Evolutionary conservation across 345 rosid genomes (phyloP), one percentile per base, ranked within the genome.

Genomic region (Ceriops tagal): DNA sequence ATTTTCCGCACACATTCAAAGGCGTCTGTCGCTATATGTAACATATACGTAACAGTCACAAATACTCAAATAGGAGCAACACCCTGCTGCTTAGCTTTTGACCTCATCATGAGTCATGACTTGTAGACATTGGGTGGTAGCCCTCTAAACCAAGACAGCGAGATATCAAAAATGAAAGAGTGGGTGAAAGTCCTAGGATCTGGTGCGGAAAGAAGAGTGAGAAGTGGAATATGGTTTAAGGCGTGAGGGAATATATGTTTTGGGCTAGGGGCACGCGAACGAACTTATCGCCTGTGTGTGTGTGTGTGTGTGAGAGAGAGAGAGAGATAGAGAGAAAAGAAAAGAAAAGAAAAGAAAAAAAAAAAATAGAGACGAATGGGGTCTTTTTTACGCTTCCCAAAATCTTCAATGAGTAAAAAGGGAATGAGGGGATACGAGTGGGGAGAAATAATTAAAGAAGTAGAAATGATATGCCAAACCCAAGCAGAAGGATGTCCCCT

Each of bases 251-350:
- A 83, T 84, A 83, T 84, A 80, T 77, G 76, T 74, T 16, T 53
- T 73, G 68, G 71, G 77, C 75, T 66, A 58, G 78, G 71, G 86
- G 84, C 91, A 85, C 83, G 88, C 85, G 71, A 82, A 76, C 87
- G 72, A 82, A 76, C 85, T 79, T 82, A 77, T 64, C 76, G 77
- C 83, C 82, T 78, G 80, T 81, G 82, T 77, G 59, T 47, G 55
- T 28, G 80, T 81, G 82, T 77, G 59, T 47, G 55, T 28, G 69
- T 19, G 21, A 52, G 4, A 37, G 26, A 21, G 64, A 53, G 58
- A 27, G 22, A 35, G 5, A 62, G 27, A 46, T 57, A 49, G 43
- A 61, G 53, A 32, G n/a, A 47, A 53, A 68, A 62, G 35, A 52
- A 53, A 52, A 31, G 24, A 32, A 60, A 67, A 62, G 67, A 56